A percentile compares a stretch with the other conserved stretches of the same genome.
These are phyloP conservation scores for Solanum medicagineum DNA, from an alignment of 257 asterid genomes.

Conservation along the genomic window DNA sequence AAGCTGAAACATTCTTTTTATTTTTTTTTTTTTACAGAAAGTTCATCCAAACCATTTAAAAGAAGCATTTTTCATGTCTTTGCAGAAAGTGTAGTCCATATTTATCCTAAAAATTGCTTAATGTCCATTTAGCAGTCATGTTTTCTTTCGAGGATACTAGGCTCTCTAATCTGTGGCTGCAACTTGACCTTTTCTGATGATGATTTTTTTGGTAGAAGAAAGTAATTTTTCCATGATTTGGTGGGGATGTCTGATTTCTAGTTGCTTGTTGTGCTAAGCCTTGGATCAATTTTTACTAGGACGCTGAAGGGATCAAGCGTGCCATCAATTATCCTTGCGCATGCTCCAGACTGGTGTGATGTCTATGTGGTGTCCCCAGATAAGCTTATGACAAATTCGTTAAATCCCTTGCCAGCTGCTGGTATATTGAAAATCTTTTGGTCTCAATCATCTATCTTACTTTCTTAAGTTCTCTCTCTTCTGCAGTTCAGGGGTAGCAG, in stretches of 20 bases:
- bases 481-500: not conserved
- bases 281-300: constrained; percentile 18
- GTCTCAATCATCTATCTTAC: not conserved
- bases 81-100: not conserved
- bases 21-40: not conserved
- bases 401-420: constrained; percentile 21
- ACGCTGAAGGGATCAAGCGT: constrained; percentile 40
- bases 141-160: not conserved
- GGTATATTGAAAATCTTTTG: constrained; percentile 27
- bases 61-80: not conserved
- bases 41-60: not conserved
- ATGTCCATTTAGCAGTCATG: not conserved
- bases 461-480: not conserved
- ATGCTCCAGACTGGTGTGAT: constrained; percentile 53
- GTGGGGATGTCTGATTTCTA: not conserved
- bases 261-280: not conserved
- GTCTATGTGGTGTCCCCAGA: constrained; percentile 45
- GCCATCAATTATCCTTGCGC: constrained; percentile 55
- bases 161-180: not conserved
- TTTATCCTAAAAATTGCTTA: not conserved
- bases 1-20: not conserved
- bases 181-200: not conserved
- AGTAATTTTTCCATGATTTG: not conserved
- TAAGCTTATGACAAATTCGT: constrained; percentile 38
- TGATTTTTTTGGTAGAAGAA: not conserved